Conservation (phyloP, 1,284 basidiomycete genomes). For the Ustilago vetiveriae region DNA sequence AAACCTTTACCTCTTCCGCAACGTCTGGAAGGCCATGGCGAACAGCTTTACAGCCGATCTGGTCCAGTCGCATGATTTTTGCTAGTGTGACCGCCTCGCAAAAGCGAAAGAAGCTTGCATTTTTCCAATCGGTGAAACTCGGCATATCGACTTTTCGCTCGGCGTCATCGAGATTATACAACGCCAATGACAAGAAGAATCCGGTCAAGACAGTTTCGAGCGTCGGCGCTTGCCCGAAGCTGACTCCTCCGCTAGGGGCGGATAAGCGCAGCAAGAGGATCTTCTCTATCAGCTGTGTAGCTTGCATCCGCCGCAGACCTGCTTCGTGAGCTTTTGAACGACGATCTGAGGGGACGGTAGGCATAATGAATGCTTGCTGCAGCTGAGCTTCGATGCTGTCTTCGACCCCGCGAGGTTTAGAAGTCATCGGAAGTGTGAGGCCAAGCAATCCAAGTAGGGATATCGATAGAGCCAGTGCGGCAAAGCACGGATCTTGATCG, state of each 20-base stretch:
- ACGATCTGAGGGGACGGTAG: neutral
- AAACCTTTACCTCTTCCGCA: constrained; percentile 19
- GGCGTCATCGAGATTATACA: constrained; percentile 35
- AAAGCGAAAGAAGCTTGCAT: constrained; percentile 39
- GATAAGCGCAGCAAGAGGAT: constrained; percentile 18
- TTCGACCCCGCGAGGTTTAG: neutral
- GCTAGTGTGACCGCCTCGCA: constrained; percentile 51
- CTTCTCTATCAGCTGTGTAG: constrained; percentile 12
- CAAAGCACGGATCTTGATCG: constrained; percentile 44
- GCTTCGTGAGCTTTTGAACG: constrained; percentile 3
- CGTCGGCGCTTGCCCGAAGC: constrained; percentile 39
- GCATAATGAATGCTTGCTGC: constrained; percentile 20
- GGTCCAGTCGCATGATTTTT: constrained; percentile 46
- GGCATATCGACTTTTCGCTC: constrained; percentile 4
- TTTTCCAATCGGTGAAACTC: constrained; percentile 26
- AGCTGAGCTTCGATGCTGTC: constrained; percentile 4
- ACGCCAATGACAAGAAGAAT: constrained; percentile 45
- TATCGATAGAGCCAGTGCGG: constrained; percentile 49
- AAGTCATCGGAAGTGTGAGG: constrained; percentile 10
- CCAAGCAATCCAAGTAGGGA: constrained; percentile 43
- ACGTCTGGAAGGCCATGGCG: neutral
- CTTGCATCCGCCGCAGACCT: neutral
- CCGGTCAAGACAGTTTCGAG: constrained; percentile 33
- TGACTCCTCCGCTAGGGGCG: constrained; percentile 13
- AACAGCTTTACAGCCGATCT: neutral